These are phyloP conservation scores for Aspergillus campestris DNA, from an alignment of 495 filamentous ascomycete species.

Conservation along the genomic window DNA sequence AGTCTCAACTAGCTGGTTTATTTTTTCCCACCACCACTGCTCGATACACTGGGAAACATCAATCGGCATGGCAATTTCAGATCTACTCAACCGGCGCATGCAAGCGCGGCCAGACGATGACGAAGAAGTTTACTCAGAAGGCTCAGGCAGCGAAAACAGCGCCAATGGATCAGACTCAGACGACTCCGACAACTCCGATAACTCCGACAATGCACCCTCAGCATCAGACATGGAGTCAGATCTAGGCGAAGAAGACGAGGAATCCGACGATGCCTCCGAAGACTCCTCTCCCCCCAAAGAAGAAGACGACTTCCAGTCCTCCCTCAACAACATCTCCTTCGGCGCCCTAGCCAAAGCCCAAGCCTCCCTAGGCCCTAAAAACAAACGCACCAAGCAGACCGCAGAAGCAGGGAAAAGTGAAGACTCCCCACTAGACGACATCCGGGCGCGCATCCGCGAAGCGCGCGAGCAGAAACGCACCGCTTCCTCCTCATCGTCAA, in stretches of 20 bases:
- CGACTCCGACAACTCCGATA: slow-evolving; percentile 14
- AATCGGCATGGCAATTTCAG: slow-evolving; percentile 34
- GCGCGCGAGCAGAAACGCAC: slow-evolving; percentile 36
- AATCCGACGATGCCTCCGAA: slow-evolving; percentile 1
- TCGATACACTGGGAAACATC: no score
- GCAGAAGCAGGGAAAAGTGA: slow-evolving; percentile 7
- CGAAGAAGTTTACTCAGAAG: slow-evolving; percentile 33
- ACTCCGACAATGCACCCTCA: slow-evolving; percentile 24
- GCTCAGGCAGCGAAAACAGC: slow-evolving; percentile 15
- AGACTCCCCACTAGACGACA: slow-evolving; percentile 27
- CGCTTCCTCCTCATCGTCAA: slow-evolving; percentile 12
- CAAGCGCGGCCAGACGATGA: slow-evolving; percentile 50
- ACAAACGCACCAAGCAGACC: slow-evolving; percentile 17
- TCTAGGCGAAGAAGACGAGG: slow-evolving; percentile 8
- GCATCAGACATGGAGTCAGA: background rate
- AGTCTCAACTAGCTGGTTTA: background rate
- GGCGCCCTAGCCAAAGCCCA: slow-evolving; percentile 82
- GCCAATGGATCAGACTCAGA: slow-evolving; percentile 20
- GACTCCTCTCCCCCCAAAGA: background rate
- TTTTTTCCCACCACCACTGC: background rate
- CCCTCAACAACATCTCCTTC: slow-evolving; percentile 60
- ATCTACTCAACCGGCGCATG: slow-evolving; percentile 50
- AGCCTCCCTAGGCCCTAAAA: slow-evolving; percentile 47
- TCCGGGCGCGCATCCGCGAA: slow-evolving; percentile 32
- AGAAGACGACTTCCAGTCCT: slow-evolving; percentile 32